Base-by-base conservation (phyloP, 129 eudicot genomes). In the Centrapalus pauciflorus region DNA sequence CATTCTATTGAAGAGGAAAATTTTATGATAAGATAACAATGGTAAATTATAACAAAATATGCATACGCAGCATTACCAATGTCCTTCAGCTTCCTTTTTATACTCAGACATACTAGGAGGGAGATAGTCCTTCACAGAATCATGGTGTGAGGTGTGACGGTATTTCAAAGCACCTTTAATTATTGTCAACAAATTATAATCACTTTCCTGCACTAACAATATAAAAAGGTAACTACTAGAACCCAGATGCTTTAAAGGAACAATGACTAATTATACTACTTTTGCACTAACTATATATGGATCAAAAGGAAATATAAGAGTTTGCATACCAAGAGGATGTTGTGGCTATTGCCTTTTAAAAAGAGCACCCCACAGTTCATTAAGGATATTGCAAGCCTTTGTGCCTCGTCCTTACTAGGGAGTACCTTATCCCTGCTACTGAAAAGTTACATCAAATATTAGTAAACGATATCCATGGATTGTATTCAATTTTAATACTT, bases 41-140 rank as follows among this genome's bases (percentile, higher is more conserved):
- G 0, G 19, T 14, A 14, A 16, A 57, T 56, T 6, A 34, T 19
- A 55, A 55, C 8, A 4, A 34, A 8, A 29, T 10, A 64, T 7
- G 56, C 33, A 58, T 8, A 9, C 60, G 54, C 43, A 45, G 33
- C 11, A 26, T 69, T 80, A 81, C 90, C 77, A 51, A 71, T 81
- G 69, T 27, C 46, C 61, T 37, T 73, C 35, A 45, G 73, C 32
- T 41, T 72, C 73, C 69, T 52, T 65, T 70, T 70, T 84, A 67
- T 77, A 90, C 50, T 90, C 97, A 25, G 97, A 87, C 74, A 29
- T 59, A 65, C 89, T 90, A 13, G 89, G 92, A 69, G 95, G 97
- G 50, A 90, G 19, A 82, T 74, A 84, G 56, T 87, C 97, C 72
- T 40, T 75, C 27, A 90, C 63, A 49, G 61, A 76, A 76, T 84